These are phyloP conservation scores for Fusarium mexicanum DNA, from an alignment of 2,329 filamentous ascomycete genomes.

Conservation along the genomic window DNA sequence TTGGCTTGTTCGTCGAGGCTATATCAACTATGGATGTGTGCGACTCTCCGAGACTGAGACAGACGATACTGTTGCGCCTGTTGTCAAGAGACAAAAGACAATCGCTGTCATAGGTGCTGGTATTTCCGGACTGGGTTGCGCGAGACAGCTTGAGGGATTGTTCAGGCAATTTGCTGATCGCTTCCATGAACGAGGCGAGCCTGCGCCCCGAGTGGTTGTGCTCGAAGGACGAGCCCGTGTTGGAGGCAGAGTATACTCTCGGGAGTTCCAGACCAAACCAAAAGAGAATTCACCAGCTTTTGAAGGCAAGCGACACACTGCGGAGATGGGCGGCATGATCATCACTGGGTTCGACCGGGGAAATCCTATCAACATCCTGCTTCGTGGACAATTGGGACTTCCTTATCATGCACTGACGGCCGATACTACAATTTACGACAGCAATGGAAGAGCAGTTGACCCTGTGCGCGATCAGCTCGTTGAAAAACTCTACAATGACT, in stretches of 20 bases:
- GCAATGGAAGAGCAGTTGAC: constrained; percentile 80
- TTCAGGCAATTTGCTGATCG: constrained; percentile 80
- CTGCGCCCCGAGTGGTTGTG: constrained; percentile 78
- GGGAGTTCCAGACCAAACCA: constrained; percentile 68
- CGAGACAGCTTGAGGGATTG: constrained; percentile 87
- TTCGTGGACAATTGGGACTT: constrained; percentile 88
- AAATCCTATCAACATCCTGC: constrained; percentile 90
- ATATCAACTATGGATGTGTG: constrained; percentile 96
- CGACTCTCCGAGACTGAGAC: constrained; percentile 63
- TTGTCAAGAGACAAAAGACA: constrained; percentile 68
- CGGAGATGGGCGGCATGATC: constrained; percentile 98
- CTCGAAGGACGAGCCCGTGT: constrained; percentile 88
- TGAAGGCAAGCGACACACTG: constrained; percentile 75
- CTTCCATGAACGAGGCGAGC: constrained; percentile 72
- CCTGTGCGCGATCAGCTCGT: constrained; percentile 81
- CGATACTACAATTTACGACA: constrained; percentile 91
- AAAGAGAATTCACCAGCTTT: constrained; percentile 60
- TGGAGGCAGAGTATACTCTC: constrained; percentile 93
- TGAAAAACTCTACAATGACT: constrained; percentile 94
- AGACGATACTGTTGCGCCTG: constrained; percentile 51
- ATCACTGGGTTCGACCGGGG: constrained; percentile 96
- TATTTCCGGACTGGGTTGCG: constrained; percentile 92
- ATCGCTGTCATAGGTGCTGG: constrained; percentile 91
- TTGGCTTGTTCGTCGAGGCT: constrained; percentile 90
- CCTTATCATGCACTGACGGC: constrained; percentile 83